Percentiles rank a stretch among this genome's conserved stretches.
These are phyloP conservation scores for Penicillium lividum DNA, from an alignment of 495 filamentous ascomycete species.

Conservation along the genomic window DNA sequence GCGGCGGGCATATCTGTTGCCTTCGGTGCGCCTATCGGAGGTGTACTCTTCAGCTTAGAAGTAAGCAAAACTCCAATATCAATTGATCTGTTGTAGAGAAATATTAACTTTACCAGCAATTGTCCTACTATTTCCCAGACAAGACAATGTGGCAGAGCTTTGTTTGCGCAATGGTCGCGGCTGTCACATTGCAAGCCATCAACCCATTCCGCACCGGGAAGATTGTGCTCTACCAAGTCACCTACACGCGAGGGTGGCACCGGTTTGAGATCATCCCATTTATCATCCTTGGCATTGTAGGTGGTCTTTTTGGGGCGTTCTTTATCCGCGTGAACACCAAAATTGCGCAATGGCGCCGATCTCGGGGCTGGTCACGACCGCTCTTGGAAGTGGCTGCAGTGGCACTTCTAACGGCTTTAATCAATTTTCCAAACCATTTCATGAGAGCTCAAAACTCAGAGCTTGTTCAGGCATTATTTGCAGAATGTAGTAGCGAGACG, in stretches of 20 bases:
- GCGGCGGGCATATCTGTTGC: conserved; percentile 96
- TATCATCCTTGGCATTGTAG: conserved; percentile 80
- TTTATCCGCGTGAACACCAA: conserved; percentile 95
- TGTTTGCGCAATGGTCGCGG: conserved; percentile 97
- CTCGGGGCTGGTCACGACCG: conserved; percentile 56
- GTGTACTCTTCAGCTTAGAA: conserved; percentile 90
- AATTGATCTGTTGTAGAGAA: background rate
- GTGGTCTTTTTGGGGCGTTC: conserved; percentile 88
- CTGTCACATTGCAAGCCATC: conserved; percentile 86
- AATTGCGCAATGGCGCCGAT: conserved; percentile 78
- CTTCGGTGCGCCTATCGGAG: conserved; percentile 95
- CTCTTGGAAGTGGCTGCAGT: conserved; percentile 74
- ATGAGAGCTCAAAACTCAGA: conserved; percentile 92
- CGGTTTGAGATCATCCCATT: conserved; percentile 93
- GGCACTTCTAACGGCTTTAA: conserved; percentile 75
- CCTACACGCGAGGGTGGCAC: conserved; percentile 90
- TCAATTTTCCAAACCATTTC: conserved; percentile 94
- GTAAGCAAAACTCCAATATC: conserved; percentile 36
- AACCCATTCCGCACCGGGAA: conserved; percentile 97
- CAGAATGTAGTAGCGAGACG: conserved; percentile 75
- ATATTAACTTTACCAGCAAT: conserved; percentile 54
- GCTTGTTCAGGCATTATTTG: conserved; percentile 88
- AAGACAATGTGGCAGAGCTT: conserved; percentile 99
- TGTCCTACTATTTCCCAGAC: conserved; percentile 98
- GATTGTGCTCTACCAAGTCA: conserved; percentile 95